phyloP scores from a whole-genome alignment of 1,284 basidiomycete species.

The Fomitopsis palustris region DNA sequence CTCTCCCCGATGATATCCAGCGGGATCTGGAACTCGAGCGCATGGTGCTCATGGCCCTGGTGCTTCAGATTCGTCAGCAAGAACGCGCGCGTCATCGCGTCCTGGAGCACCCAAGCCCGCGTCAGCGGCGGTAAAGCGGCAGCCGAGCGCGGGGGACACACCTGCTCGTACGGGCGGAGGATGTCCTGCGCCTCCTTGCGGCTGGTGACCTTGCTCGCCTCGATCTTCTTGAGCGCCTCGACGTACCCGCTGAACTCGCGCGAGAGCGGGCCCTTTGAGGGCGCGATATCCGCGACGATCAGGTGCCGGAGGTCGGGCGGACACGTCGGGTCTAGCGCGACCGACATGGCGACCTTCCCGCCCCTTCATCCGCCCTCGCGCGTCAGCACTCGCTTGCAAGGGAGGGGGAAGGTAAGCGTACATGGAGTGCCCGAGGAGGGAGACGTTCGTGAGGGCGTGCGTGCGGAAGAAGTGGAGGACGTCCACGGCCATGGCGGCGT shows the following conservation, averaged over 20 bases:
- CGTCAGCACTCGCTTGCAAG: not conserved
- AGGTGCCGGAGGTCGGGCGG: conserved; percentile 53
- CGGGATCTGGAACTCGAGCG: conserved; percentile 70
- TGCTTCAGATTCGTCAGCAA: conserved; percentile 77
- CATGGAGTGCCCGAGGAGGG: conserved; percentile 86
- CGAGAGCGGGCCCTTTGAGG: conserved; percentile 59
- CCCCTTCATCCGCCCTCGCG: conserved; percentile 50
- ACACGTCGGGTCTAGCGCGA: conserved; percentile 59
- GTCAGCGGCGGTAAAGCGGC: not conserved
- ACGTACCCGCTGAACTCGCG: conserved; percentile 66
- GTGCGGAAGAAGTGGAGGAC: conserved; percentile 57
- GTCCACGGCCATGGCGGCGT: conserved; percentile 70
- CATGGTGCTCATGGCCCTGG: conserved; percentile 22
- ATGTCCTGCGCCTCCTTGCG: conserved; percentile 66
- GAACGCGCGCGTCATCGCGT: conserved; percentile 70
- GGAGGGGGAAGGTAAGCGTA: conserved; percentile 29
- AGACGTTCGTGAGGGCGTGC: conserved; percentile 54
- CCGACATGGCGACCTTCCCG: conserved; percentile 82
- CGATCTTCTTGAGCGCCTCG: conserved; percentile 68
- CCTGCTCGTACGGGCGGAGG: conserved; percentile 60
- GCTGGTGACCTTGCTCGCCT: conserved; percentile 47
- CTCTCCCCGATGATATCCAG: conserved; percentile 60
- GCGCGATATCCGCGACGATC: conserved; percentile 82
- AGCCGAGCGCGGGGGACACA: conserved; percentile 16
- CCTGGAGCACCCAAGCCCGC: conserved; percentile 37